Percentiles rank a stretch among this genome's conserved stretches.
Evolutionary conservation across 2,329 filamentous ascomycete species (phyloP).

Genomic region (Hawksworthiomyces lignivorus): DNA sequence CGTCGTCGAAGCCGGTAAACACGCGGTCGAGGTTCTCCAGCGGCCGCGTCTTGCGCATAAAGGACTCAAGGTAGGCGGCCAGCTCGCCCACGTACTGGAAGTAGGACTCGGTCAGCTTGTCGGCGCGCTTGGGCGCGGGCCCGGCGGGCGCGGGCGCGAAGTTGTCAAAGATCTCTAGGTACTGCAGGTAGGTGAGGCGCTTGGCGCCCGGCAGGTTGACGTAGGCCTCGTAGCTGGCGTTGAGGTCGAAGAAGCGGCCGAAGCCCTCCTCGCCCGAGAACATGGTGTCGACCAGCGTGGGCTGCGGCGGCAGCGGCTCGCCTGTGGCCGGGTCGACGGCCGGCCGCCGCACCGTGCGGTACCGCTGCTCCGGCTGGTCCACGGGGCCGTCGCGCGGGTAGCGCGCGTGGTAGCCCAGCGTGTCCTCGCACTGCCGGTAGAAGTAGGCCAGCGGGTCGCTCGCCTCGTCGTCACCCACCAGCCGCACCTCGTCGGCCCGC

Average conservation of each 20-base stretch:
- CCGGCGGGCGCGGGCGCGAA: conserved; percentile 68
- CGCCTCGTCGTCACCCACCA: conserved; percentile 56
- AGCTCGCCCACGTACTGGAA: conserved; percentile 81
- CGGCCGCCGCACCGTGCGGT: conserved; percentile 60
- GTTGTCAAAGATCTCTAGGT: conserved; percentile 82
- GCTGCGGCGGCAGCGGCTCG: conserved; percentile 55
- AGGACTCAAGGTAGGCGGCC: conserved; percentile 76
- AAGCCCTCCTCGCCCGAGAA: conserved; percentile 95
- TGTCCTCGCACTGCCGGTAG: conserved; percentile 71
- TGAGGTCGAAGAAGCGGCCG: conserved; percentile 87
- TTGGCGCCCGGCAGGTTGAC: conserved; percentile 84
- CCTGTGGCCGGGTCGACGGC: background rate
- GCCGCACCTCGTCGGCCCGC: conserved; percentile 71
- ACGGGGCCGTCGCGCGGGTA: conserved; percentile 94
- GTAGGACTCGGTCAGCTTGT: conserved; percentile 89
- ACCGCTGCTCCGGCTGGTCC: conserved; percentile 89
- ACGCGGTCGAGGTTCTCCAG: conserved; percentile 79
- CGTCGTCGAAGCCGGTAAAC: conserved; percentile 66
- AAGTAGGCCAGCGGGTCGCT: conserved; percentile 88
- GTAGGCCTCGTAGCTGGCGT: conserved; percentile 75
- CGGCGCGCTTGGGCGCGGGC: conserved; percentile 64
- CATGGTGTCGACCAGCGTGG: conserved; percentile 73
- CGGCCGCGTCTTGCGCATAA: conserved; percentile 76
- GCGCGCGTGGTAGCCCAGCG: conserved; percentile 80
- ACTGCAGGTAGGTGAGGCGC: conserved; percentile 82